These are phyloP conservation scores for Suhomyces choctaworum DNA, from an alignment of 1,139 yeast species.

Conservation along the genomic window DNA sequence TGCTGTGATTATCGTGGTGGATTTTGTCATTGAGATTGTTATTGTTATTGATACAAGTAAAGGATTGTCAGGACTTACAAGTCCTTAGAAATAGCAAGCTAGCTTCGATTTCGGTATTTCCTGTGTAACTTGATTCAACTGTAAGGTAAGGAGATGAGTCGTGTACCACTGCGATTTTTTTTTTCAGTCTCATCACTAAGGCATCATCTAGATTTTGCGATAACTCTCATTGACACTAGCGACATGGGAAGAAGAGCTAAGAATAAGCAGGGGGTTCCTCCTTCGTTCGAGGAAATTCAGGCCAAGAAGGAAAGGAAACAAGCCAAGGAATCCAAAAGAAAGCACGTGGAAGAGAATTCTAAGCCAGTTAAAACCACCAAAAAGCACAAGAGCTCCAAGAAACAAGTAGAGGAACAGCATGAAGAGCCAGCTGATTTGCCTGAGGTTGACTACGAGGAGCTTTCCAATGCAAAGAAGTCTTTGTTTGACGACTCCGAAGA, in stretches of 20 bases:
- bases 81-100: not conserved
- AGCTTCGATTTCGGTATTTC: not conserved
- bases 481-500: constrained; percentile 71
- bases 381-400: constrained; percentile 16
- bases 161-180: constrained; percentile 8
- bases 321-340: constrained; percentile 27
- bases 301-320: constrained; percentile 54
- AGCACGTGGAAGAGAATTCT: constrained; percentile 16
- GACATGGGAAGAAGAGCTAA: constrained; percentile 89
- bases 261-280: constrained; percentile 90
- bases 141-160: constrained; percentile 8
- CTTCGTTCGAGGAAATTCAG: constrained; percentile 78
- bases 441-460: constrained; percentile 64
- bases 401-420: constrained; percentile 36
- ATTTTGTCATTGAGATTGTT: constrained; percentile 18
- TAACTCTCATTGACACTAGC: constrained; percentile 7
- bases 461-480: constrained; percentile 66
- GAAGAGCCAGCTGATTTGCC: constrained; percentile 43
- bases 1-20: constrained; percentile 34
- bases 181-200: constrained; percentile 11
- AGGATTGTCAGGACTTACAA: not conserved
- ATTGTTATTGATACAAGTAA: too few relatives aligned
- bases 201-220: constrained; percentile 1
- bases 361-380: constrained; percentile 19
- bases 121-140: not conserved